Base-by-base conservation (phyloP, 2,329 filamentous ascomycete genomes). In the Hypoxylon sp. region DNA sequence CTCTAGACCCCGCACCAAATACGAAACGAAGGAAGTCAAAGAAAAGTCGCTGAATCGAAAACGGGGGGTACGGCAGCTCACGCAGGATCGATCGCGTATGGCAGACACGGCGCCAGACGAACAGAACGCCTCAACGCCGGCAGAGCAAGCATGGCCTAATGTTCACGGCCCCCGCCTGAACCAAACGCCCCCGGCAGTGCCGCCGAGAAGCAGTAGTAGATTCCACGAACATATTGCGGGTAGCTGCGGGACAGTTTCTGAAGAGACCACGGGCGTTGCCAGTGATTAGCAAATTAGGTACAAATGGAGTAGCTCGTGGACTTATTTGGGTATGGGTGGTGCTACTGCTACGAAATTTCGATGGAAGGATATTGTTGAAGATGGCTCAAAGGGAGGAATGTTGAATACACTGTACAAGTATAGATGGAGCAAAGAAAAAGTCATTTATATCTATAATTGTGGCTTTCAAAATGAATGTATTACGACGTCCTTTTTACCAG, bases 121-220 rank as follows among this genome's bases (percentile, higher is more conserved):
- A 14, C n/a, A 17, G 0, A 6, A 14, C 2, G 13, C 37, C 7
- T 13, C 27, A 8, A 31, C 8, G 6, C 17, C n/a, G 5, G 22
- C 7, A 3, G 17, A 59, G 30, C 20, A 60, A 64, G 40, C n/a
- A 6, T 6, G 6, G 6, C 37, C 37, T 1, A 22, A n/a, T 4
- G 25, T 14, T n/a, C 22, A 17, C n/a, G 27, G 6, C 3, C 44
- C 8, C 3, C 13, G 22, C 3, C 6, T 6, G 10, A 10, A 4
- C 22, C 13, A 7, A 2, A 14, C 10, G 17, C 51, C 14, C 2
- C 6, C 2, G 10, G 3, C 35, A 2, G 44, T 62, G 31, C 64
- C 58, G 22, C 58, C 46, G 11, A 44, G 64, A 10, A 22, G 40
- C 2, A 64, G 59, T 14, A 63, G 27, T 35, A 35, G 55, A 6